These are phyloP conservation scores for Teunomyces stri DNA, from an alignment of 805 yeast genomes.

Conservation along the genomic window DNA sequence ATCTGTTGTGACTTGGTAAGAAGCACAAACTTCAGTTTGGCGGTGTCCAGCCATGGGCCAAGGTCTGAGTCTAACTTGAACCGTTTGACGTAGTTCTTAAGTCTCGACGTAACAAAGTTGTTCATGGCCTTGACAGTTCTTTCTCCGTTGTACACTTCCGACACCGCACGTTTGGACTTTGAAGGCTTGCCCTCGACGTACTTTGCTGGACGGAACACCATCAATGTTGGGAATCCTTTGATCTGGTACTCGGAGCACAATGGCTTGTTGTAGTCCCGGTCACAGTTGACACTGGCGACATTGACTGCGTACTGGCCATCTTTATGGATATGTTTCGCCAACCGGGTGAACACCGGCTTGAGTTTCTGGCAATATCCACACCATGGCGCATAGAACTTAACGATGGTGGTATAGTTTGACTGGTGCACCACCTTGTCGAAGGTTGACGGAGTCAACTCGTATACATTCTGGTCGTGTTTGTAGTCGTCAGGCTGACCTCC, in stretches of 20 bases:
- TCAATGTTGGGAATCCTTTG: slow-evolving; percentile 80
- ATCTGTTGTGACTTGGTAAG: slow-evolving; percentile 48
- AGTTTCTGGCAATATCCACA: slow-evolving; percentile 89
- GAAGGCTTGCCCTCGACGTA: slow-evolving; percentile 25
- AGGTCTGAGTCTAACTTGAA: slow-evolving; percentile 26
- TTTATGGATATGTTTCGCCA: slow-evolving; percentile 57
- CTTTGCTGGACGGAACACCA: slow-evolving; percentile 83
- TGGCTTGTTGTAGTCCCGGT: slow-evolving; percentile 59
- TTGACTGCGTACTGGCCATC: slow-evolving; percentile 47
- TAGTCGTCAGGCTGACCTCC: slow-evolving; percentile 33
- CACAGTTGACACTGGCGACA: slow-evolving; percentile 87
- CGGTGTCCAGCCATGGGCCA: slow-evolving; percentile 26
- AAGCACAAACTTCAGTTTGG: slow-evolving; percentile 47
- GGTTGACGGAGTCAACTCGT: slow-evolving; percentile 53
- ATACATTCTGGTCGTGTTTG: slow-evolving; percentile 41
- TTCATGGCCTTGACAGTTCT: slow-evolving; percentile 55
- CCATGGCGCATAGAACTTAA: slow-evolving; percentile 97
- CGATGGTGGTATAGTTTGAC: slow-evolving; percentile 76
- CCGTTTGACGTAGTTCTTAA: slow-evolving; percentile 65
- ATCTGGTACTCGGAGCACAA: slow-evolving; percentile 67
- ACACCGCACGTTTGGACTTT: slow-evolving; percentile 26
- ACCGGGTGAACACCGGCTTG: slow-evolving; percentile 60
- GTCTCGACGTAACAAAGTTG: slow-evolving; percentile 52
- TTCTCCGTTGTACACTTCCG: slow-evolving; percentile 61
- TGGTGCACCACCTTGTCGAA: slow-evolving; percentile 65